phyloP scores from a whole-genome alignment of 306 rosid species.

The Clitoria ternatea region DNA sequence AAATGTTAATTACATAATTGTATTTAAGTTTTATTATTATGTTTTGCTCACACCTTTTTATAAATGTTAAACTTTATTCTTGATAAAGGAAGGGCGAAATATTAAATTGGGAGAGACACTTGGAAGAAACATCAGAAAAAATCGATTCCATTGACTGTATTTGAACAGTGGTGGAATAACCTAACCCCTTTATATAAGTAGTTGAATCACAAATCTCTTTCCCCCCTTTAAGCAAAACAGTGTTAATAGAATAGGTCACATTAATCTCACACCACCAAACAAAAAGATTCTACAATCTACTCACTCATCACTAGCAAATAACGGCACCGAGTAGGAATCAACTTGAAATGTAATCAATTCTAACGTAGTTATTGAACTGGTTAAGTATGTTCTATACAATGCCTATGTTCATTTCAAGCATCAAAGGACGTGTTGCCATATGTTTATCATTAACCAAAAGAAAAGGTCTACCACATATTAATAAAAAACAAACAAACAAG shows the following conservation, averaged over 20 bases:
- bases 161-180: constrained; percentile 14
- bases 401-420: background rate
- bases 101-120: background rate
- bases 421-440: background rate
- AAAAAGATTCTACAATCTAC: background rate
- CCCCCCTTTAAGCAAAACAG: background rate
- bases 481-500: background rate
- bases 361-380: background rate
- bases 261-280: background rate
- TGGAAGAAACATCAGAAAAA: background rate
- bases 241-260: background rate
- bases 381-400: background rate
- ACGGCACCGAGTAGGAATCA: background rate
- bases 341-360: background rate
- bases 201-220: background rate
- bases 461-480: background rate
- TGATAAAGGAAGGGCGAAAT: background rate
- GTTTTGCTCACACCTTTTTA: background rate
- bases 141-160: background rate
- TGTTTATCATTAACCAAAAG: background rate
- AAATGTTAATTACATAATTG: too few relatives aligned
- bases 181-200: constrained; percentile 1
- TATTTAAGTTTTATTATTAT: too few relatives aligned
- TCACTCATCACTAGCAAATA: constrained; percentile 9
- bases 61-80: background rate